Conservation (phyloP, 2,329 filamentous ascomycete species). For the Lachnellula occidentalis region DNA sequence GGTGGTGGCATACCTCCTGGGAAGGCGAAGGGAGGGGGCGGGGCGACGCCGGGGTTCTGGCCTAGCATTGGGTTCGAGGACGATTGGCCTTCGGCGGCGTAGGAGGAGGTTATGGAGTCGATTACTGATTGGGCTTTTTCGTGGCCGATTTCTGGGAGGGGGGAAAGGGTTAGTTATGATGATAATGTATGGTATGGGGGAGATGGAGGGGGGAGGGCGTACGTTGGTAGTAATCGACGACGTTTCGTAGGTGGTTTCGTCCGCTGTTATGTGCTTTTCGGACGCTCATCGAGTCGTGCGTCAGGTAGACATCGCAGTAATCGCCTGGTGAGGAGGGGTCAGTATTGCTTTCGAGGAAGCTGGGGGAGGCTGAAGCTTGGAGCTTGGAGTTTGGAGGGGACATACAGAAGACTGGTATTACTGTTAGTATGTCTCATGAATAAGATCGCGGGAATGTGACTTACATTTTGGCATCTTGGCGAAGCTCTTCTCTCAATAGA, state of each 20-base stretch:
- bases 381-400: slow-evolving; percentile 15
- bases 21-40: slow-evolving; percentile 56
- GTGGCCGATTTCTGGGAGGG: slow-evolving; percentile 79
- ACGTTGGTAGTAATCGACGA: slow-evolving; percentile 98
- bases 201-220: slow-evolving; percentile 26
- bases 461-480: slow-evolving; percentile 82
- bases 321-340: slow-evolving; percentile 51
- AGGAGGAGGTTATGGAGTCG: slow-evolving; percentile 93
- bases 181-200: background rate
- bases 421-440: slow-evolving; percentile 32
- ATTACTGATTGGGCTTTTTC: slow-evolving; percentile 98
- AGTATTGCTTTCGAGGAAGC: slow-evolving; percentile 15
- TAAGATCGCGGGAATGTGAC: slow-evolving; percentile 32
- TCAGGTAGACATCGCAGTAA: slow-evolving; percentile 99
- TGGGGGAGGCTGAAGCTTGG: background rate
- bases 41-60: slow-evolving; percentile 50
- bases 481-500: slow-evolving; percentile 1
- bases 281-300: slow-evolving; percentile 99
- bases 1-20: slow-evolving; percentile 48
- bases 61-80: slow-evolving; percentile 78
- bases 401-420: slow-evolving; percentile 63
- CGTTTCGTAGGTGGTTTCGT: slow-evolving; percentile 93
- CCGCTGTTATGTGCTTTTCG: slow-evolving; percentile 97
- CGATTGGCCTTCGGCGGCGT: slow-evolving; percentile 88
- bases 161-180: slow-evolving; percentile 1